Conservation (phyloP, 495 filamentous ascomycete genomes). For the Annulohypoxylon nitens region DNA sequence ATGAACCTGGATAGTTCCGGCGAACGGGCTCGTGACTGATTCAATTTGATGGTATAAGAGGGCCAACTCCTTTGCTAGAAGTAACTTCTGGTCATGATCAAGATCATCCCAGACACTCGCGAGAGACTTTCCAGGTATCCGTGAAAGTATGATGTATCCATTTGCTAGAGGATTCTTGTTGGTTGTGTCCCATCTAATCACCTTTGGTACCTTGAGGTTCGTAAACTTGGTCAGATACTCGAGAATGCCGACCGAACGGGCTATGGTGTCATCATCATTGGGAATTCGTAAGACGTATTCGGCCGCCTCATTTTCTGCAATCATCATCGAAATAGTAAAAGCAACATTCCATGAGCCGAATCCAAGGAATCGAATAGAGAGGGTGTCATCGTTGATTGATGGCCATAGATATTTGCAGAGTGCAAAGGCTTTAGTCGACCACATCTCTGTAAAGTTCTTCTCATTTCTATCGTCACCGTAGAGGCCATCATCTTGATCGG, state of each 20-base stretch:
- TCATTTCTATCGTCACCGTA: neutral
- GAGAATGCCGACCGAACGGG: conserved; percentile 6
- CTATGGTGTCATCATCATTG: neutral
- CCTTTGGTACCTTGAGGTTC: conserved; percentile 18
- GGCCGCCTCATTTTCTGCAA: neutral
- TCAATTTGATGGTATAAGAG: conserved; percentile 7
- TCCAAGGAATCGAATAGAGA: conserved; percentile 18
- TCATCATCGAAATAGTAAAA: conserved; percentile 21
- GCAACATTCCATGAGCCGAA: conserved; percentile 12
- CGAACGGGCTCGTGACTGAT: conserved; percentile 18
- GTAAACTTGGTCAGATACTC: conserved; percentile 19
- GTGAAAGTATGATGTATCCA: conserved; percentile 18
- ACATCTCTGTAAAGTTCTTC: neutral
- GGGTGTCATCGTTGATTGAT: neutral
- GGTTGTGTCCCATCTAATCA: conserved; percentile 27
- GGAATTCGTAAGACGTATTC: conserved; percentile 32
- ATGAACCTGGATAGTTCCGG: conserved; percentile 7
- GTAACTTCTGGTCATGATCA: conserved; percentile 16
- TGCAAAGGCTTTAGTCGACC: conserved; percentile 11
- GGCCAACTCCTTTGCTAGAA: conserved; percentile 26
- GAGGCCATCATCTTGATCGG: neutral
- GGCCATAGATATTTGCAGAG: conserved; percentile 29
- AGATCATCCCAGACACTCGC: conserved; percentile 7
- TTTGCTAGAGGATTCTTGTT: conserved; percentile 17
- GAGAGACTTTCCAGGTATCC: conserved; percentile 24